Conservation (phyloP, 768 basidiomycete species). For the Mrakia hoshinonis region DNA sequence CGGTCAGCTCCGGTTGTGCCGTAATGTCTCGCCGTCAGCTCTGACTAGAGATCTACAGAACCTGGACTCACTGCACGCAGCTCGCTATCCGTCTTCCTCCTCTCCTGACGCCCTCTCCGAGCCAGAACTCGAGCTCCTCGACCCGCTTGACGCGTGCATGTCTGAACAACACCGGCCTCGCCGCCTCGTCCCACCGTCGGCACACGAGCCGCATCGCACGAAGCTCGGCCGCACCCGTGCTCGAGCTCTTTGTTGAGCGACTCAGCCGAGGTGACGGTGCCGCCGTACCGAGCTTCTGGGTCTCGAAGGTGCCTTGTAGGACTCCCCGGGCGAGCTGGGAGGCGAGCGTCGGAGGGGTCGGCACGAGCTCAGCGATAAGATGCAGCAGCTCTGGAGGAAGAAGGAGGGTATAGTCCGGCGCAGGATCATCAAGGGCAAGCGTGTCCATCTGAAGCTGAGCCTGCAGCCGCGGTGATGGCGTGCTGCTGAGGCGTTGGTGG, state of each 20-base stretch:
- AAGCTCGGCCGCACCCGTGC: neutral
- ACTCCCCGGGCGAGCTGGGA: neutral
- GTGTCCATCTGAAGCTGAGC: neutral
- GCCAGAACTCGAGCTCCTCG: slow-evolving; percentile 5
- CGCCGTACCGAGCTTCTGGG: neutral
- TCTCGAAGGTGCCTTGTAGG: slow-evolving; percentile 5
- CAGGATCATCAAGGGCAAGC: neutral
- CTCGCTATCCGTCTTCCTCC: neutral
- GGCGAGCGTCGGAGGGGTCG: neutral
- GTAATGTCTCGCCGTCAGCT: neutral
- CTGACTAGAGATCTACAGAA: neutral
- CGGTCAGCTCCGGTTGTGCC: neutral
- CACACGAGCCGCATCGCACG: slow-evolving; percentile 3
- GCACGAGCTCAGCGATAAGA: neutral
- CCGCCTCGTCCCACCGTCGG: neutral
- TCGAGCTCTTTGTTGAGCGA: neutral
- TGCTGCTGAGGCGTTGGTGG: neutral
- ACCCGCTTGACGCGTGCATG: neutral
- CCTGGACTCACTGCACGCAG: neutral
- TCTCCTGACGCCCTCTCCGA: neutral
- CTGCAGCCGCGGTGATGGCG: neutral
- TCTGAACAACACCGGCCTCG: slow-evolving; percentile 1
- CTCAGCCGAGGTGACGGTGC: neutral
- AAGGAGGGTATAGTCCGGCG: neutral
- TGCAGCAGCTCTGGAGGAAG: neutral